A percentile compares a stretch with the other conserved stretches of the same genome.
Conservation (phyloP, 1,284 basidiomycete genomes). For the Microbotryum lychnidis-dioicae region DNA sequence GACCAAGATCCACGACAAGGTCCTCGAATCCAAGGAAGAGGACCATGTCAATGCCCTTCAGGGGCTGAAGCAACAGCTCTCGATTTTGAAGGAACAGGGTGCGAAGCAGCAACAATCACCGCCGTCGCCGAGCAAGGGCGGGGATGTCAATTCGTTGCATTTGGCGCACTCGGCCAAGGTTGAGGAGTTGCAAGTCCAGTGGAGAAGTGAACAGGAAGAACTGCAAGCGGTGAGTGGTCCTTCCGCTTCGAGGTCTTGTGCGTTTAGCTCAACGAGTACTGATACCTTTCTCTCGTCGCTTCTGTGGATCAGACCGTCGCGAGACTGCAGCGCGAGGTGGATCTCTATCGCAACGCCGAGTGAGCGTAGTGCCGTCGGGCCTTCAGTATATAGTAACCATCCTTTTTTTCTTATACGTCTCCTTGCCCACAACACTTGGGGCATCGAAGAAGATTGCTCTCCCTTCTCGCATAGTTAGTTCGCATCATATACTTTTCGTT, state of each 20-base stretch:
- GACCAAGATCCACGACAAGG: slow-evolving; percentile 11
- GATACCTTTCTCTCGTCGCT: background rate
- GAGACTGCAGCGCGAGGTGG: background rate
- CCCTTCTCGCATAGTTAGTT: too few relatives aligned
- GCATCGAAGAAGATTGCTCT: too few relatives aligned
- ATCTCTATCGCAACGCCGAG: slow-evolving; percentile 1
- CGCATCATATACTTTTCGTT: too few relatives aligned
- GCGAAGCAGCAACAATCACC: background rate
- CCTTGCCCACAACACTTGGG: too few relatives aligned
- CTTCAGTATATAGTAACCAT: too few relatives aligned
- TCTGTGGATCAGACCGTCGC: background rate
- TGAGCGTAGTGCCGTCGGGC: background rate
- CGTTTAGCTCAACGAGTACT: background rate
- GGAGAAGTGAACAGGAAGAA: too few relatives aligned
- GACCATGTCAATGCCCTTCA: slow-evolving; percentile 7
- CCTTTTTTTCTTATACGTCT: background rate
- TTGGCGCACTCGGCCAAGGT: slow-evolving; percentile 11
- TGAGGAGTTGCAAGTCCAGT: background rate
- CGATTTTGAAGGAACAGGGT: background rate
- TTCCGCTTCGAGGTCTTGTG: background rate
- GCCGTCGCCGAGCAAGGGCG: slow-evolving; percentile 50
- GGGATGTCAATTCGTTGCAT: slow-evolving; percentile 47
- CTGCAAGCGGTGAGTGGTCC: slow-evolving; percentile 3
- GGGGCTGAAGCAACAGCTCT: background rate
- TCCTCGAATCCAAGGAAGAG: slow-evolving; percentile 9